These are phyloP conservation scores for Colletotrichum phormii DNA, from an alignment of 2,329 filamentous ascomycete genomes.

Conservation along the genomic window DNA sequence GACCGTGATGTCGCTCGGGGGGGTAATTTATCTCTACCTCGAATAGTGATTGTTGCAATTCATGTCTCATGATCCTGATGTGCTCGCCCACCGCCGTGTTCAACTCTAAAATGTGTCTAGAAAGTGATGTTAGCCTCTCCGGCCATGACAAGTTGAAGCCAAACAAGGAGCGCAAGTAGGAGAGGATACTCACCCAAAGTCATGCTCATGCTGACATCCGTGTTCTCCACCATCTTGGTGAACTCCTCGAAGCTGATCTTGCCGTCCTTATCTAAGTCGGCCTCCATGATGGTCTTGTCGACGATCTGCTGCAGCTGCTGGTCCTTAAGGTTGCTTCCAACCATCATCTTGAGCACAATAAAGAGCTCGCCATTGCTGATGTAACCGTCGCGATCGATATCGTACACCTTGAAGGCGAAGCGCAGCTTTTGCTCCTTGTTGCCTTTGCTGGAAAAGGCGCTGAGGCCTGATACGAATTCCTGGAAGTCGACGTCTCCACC, in stretches of 20 bases:
- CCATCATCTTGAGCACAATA: slow-evolving; percentile 99
- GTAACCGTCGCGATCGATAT: slow-evolving; percentile 98
- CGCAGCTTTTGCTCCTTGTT: slow-evolving; percentile 99
- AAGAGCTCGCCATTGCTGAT: slow-evolving; percentile 99
- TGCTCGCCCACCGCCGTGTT: slow-evolving; percentile 10
- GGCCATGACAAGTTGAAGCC: neutral
- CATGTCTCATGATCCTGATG: slow-evolving; percentile 35
- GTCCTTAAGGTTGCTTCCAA: slow-evolving; percentile 98
- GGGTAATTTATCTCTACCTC: slow-evolving; percentile 31
- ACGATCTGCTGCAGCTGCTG: slow-evolving; percentile 99
- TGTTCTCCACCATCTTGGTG: slow-evolving; percentile 98
- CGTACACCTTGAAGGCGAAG: slow-evolving; percentile 99
- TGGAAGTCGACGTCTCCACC: slow-evolving; percentile 98
- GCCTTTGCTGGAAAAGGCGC: slow-evolving; percentile 95
- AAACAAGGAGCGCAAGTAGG: neutral
- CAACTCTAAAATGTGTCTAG: slow-evolving; percentile 32
- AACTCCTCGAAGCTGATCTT: slow-evolving; percentile 99
- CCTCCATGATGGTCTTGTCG: slow-evolving; percentile 99
- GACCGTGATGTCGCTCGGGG: slow-evolving; percentile 3
- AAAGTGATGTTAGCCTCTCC: slow-evolving; percentile 9
- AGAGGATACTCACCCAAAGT: slow-evolving; percentile 68
- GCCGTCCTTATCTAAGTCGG: slow-evolving; percentile 93
- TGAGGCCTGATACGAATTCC: slow-evolving; percentile 95
- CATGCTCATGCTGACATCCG: slow-evolving; percentile 82
- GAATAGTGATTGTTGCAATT: slow-evolving; percentile 31